These are phyloP conservation scores for Phytophthora uliginosa DNA, from an alignment of 352 stramenopile genomes.

Conservation along the genomic window DNA sequence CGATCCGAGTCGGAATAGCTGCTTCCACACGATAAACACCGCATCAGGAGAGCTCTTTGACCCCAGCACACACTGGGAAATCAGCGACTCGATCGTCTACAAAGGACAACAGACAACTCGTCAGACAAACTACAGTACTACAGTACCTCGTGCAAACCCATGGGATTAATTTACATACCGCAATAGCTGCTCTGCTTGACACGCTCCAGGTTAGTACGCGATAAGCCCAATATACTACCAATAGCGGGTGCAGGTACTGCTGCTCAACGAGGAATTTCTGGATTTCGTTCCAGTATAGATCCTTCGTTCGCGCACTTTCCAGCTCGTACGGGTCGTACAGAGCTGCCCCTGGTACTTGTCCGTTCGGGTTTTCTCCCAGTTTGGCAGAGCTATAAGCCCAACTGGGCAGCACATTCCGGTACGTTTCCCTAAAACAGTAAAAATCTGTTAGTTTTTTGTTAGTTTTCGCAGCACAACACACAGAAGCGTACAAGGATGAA, in stretches of 20 bases:
- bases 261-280: conserved; percentile 69
- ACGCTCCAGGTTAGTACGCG: conserved; percentile 76
- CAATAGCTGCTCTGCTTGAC: conserved; percentile 64
- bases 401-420: conserved; percentile 44
- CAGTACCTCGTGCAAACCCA: not conserved
- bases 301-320: conserved; percentile 74
- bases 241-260: conserved; percentile 70
- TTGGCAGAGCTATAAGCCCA: conserved; percentile 53
- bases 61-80: conserved; percentile 69
- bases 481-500: conserved; percentile 38
- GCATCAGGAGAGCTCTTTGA: conserved; percentile 60
- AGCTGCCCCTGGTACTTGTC: conserved; percentile 15
- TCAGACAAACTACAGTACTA: not conserved
- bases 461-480: too few species aligned
- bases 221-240: conserved; percentile 78
- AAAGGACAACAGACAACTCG: conserved; percentile 1
- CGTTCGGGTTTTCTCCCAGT: conserved; percentile 29
- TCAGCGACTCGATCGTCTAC: conserved; percentile 73
- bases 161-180: conserved; percentile 33
- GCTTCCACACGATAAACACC: conserved; percentile 68
- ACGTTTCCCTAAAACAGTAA: conserved; percentile 38
- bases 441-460: conserved; percentile 4
- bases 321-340: conserved; percentile 74
- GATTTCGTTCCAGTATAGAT: conserved; percentile 86
- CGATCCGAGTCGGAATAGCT: conserved; percentile 60